phyloP scores from a whole-genome alignment of 2,329 filamentous ascomycete species.

The Lojkania enalia region DNA sequence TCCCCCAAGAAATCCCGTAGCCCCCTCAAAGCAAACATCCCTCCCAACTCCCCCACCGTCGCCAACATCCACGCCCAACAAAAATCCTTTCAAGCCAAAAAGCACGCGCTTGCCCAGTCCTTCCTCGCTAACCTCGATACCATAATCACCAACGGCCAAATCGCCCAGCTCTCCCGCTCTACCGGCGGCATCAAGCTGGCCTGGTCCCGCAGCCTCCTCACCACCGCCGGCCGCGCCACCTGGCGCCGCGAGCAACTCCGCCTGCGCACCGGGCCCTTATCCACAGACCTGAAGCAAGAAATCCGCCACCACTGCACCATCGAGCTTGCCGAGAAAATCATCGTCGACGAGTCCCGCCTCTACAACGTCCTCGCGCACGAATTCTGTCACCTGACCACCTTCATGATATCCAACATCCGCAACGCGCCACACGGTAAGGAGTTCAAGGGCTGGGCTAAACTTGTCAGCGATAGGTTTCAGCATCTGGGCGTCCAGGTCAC shows the following conservation, averaged over 20 bases:
- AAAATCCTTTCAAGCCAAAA: slow-evolving; percentile 64
- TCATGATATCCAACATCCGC: slow-evolving; percentile 77
- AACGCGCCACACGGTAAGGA: slow-evolving; percentile 80
- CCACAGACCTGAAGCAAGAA: slow-evolving; percentile 29
- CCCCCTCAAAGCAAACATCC: slow-evolving; percentile 12
- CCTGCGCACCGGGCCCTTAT: slow-evolving; percentile 29
- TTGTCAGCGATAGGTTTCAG: slow-evolving; percentile 62
- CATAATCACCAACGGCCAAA: slow-evolving; percentile 62
- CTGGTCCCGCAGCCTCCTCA: slow-evolving; percentile 79
- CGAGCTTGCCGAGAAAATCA: slow-evolving; percentile 86
- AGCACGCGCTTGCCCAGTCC: slow-evolving; percentile 62
- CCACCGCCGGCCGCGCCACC: slow-evolving; percentile 68
- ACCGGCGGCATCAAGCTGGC: slow-evolving; percentile 72
- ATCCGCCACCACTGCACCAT: slow-evolving; percentile 71
- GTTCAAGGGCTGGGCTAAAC: slow-evolving; percentile 71
- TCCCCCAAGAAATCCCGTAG: slow-evolving; percentile 27
- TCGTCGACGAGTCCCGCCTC: slow-evolving; percentile 72
- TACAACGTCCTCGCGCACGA: slow-evolving; percentile 95
- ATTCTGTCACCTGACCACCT: slow-evolving; percentile 92
- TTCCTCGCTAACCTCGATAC: slow-evolving; percentile 73
- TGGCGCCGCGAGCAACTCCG: slow-evolving; percentile 53
- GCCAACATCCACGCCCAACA: slow-evolving; percentile 34
- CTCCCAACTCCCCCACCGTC: slow-evolving; percentile 14
- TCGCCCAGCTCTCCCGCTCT: slow-evolving; percentile 60
- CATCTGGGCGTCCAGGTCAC: slow-evolving; percentile 73